Evolutionary conservation across 169 alveolate species (phyloP), one percentile per base, ranked within the genome.

Genomic region (Plasmodium blacklocki): DNA sequence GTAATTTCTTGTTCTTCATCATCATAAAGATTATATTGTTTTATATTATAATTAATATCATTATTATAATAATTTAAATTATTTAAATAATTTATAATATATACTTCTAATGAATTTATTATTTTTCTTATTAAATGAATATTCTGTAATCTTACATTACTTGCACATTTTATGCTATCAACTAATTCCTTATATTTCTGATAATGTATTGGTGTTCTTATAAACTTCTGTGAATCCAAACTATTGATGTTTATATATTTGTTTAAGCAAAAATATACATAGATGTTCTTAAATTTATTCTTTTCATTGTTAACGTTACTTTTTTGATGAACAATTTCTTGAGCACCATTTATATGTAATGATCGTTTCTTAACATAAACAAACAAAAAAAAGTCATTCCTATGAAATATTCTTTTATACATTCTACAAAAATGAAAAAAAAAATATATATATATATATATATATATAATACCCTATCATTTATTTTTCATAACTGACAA

Each of bases 171-270:
- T 64, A 78, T 64, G 12, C 73, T 78, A 32, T 78, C 89, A 54
- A 78, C 89, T 18, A 78, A 60, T 43, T 78, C 89, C 18, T 59
- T 50, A 64, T 59, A 78, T 3, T 60, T 64, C 60, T 78, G 89
- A 12, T 78, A 78, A 67, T 78, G 89, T 64, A 78, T 78, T 7
- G 89, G 89, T 8, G 89, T 78, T 29, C 54, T 66, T 26, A 78
- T 78, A 45, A 78, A 78, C 29, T 52, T 78, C 15, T 52, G 39
- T 26, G 67, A 75, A 45, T 78, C 54, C 39, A 78, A 58, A 47
- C 89, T 78, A 78, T 78, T 78, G 18, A 78, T 78, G 62, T 78
- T 78, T 39, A 78, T 29, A 66, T 78, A 78, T 78, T 78, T 78
- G 54, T 78, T 78, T 58, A 78, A 43, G 12, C 78, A 78, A 66